Evolutionary conservation across 2,329 filamentous ascomycete genomes (phyloP), one percentile per base, ranked within the genome.

Genomic region (Teratosphaeria destructans): DNA sequence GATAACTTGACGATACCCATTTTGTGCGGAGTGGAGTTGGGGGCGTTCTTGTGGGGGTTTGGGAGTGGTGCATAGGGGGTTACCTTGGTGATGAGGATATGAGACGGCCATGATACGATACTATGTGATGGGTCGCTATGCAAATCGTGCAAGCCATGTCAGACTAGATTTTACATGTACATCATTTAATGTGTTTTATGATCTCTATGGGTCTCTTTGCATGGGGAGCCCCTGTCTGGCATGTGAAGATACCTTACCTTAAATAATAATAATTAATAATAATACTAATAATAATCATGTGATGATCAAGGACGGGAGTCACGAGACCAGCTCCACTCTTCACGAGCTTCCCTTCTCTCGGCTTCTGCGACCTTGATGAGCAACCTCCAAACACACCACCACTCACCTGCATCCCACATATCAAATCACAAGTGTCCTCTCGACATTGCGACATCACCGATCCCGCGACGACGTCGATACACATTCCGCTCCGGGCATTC

Each of bases 1-100:
- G 94, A 99, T 76, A 99, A 99, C 75, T 79, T 99, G 67, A 97
- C 93, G 56, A 99, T 99, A 73, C 94, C 94, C 2, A 85, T 95
- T 29, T 79, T 99, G 56, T 96, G 90, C 71, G 91, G 92, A 27
- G 76, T 90, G 54, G 92, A 92, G 6, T 85, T 99, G 62, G 96
- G 89, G 87, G 88, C 87, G 0, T 96, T 99, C 73, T 80, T 97
- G 68, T 95, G 89, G 77, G 74, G 34, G 7, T 63, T 61, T 56
- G 63, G 62, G 29, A 47, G 52, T 55, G 34, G 37, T 23, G 7
- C 2, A 32, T 23, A 47, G 43, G 3, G 2, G 23, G 29, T 5
- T 32, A 5, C 4, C 1, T n/a, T 23, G 5, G 16, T 49, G n/a
- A 49, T 23, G 43, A 49, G 6, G 43, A 19, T 10, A 23, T 49